Evolutionary conservation across 1,284 basidiomycete genomes (phyloP), one percentile per base, ranked within the genome.

Genomic region (Lignosus rhinocerotis): DNA sequence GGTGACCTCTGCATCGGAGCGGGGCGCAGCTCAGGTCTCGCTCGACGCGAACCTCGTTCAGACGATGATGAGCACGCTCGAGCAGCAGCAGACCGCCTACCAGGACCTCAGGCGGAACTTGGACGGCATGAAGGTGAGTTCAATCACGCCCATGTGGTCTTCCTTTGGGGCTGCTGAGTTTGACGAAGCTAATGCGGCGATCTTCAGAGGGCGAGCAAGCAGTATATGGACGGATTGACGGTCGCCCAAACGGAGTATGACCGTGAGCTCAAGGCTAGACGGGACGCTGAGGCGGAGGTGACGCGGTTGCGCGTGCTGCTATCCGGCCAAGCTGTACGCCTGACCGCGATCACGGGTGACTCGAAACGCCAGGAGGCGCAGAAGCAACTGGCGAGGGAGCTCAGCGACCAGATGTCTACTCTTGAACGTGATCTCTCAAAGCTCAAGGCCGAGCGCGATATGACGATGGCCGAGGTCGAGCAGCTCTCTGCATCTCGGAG

Each of bases 211-310:
- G 85, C 89, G 46, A 96, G 93, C 71, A 92, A 93, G 69, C 92
- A 94, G 67, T 95, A 93, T 65, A 92, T 95, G 58, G 92, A 96
- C 63, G 96, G 96, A 14, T 79, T 98, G 55, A 90, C 88, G 0
- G 92, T 95, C 42, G 96, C 96, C 2, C 92, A 94, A 64, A 88
- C 91, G 53, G 96, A 98, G 72, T 98, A 96, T 70, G 94, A 97
- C 71, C 86, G 85, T 56, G 96, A 98, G 73, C 81, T 94, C 46
- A 87, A 91, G 55, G 86, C 89, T 32, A 84, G 96, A 19, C 85
- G 90, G 21, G 95, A 97, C 63, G 92, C 93, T 2, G 95, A 98
- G 75, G 87, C 91, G 0, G 94, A 97, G 75, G 92, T 98, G 63
- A 90, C 88, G 16, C 83, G 91, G 50, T 77, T 99, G 38, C 82